These are phyloP conservation scores for Eucalyptus polybractea DNA, from an alignment of 345 rosid species.

Conservation along the genomic window DNA sequence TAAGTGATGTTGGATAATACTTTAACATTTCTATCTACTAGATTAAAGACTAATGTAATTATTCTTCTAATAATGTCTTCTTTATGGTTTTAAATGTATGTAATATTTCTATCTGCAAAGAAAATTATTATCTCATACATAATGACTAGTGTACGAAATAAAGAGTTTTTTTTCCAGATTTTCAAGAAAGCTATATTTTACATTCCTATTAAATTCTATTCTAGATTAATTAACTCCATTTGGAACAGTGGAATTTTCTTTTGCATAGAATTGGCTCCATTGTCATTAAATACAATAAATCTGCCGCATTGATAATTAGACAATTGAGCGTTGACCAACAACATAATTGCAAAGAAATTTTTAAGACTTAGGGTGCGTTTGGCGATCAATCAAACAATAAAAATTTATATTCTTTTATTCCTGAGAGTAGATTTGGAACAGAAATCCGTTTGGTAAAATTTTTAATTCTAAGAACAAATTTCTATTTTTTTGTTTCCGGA, in stretches of 20 bases:
- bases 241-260: not conserved
- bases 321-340: not conserved
- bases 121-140: not conserved
- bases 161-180: not conserved
- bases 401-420: no score
- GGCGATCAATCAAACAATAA: no score
- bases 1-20: no score
- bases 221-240: not conserved
- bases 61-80: not conserved
- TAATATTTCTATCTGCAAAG: not conserved
- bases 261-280: not conserved
- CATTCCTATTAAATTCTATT: not conserved
- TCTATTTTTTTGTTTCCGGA: no score
- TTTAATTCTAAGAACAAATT: accelerated
- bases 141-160: not conserved
- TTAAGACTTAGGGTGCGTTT: not conserved
- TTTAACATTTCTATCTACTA: not conserved
- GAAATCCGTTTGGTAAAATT: no score
- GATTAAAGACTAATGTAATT: not conserved
- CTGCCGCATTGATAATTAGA: not conserved
- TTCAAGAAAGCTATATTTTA: not conserved
- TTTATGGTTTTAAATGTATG: not conserved
- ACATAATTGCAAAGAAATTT: not conserved
- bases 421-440: no score
- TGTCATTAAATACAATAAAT: not conserved